A percentile compares a stretch with the other conserved stretches of the same genome.
phyloP scores from a whole-genome alignment of 805 yeast genomes.

The Cyberlindnera maritima region DNA sequence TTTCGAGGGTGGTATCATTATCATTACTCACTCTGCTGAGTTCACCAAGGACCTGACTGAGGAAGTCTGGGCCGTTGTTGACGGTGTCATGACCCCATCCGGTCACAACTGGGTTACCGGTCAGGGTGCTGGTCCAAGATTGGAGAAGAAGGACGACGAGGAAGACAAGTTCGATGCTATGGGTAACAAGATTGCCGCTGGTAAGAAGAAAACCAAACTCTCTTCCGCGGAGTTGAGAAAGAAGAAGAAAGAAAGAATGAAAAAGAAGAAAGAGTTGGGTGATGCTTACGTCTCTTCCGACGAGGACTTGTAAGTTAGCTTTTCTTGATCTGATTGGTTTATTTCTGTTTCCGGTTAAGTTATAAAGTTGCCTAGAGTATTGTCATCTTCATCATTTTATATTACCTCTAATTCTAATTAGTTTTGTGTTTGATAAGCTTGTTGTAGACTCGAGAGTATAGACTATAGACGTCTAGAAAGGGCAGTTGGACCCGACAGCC shows the following conservation, averaged over 20 bases:
- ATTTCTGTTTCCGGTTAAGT: neutral
- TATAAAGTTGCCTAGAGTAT: conserved; percentile 6
- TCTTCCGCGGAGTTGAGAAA: conserved; percentile 99
- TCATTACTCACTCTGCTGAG: conserved; percentile 99
- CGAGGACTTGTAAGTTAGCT: conserved; percentile 49
- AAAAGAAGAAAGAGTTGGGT: conserved; percentile 99
- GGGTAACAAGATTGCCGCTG: conserved; percentile 99
- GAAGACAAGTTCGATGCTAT: conserved; percentile 99
- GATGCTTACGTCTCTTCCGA: conserved; percentile 99
- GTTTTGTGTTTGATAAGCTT: neutral
- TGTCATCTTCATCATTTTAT: conserved; percentile 1
- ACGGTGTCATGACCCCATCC: conserved; percentile 99
- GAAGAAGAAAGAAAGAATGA: conserved; percentile 99
- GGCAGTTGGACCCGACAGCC: no score
- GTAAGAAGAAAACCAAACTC: conserved; percentile 95
- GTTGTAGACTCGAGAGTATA: neutral
- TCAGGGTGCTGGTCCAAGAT: conserved; percentile 99
- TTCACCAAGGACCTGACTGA: conserved; percentile 99
- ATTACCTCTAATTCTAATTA: conserved; percentile 3
- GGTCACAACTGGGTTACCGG: conserved; percentile 99
- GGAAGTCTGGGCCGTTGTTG: conserved; percentile 99
- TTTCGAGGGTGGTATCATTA: conserved; percentile 99
- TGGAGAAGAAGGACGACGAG: conserved; percentile 93
- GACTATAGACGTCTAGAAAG: no score
- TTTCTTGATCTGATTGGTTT: conserved; percentile 1